Base-by-base conservation (phyloP, 75 land plant species). In the Pinus taeda region DNA sequence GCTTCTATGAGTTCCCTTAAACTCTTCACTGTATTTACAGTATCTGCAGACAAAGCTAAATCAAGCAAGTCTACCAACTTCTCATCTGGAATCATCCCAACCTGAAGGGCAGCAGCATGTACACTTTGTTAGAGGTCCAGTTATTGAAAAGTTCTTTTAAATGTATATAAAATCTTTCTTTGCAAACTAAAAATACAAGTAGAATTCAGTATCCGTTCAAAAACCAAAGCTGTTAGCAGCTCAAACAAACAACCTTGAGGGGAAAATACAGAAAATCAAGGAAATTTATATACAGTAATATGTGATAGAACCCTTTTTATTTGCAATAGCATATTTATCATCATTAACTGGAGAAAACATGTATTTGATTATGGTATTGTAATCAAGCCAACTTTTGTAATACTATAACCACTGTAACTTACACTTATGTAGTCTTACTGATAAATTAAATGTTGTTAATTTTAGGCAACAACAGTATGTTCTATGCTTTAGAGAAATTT, bases 41-140 rank as follows among this genome's bases (percentile, higher is more conserved):
- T 91, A 78, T 97, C 95, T 36, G 97, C 99, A 49, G 95, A 92
- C 67, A 97, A 73, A 64, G 98, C 99, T 58, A 91, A 83, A 81
- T 97, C 99, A 77, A 97, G 93, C 60, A 97, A 83, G 80, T 97
- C 98, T 57, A 92, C 88, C 73, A 97, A 77, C 76, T 91, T 89
- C 79, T 84, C 89, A 74, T 97, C 95, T 74, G 98, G 87, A 7
- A 95, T 82, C 72, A 97, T 71, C 20, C 99, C 99, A 62, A 91
- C 98, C 99, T 93, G 57, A 60, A 75, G 22, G 42, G 12, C 11
- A 69, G 12, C 11, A 69, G 53, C 21, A n/a, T 9, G 42, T 20
- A 21, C 22, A 37, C 22, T 42, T 20, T 17, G 55, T 69, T 69
- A 69, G n/a, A 69, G 72, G n/a, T 42, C 22, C 53, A 69, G 49